Conservation (phyloP, 495 filamentous ascomycete genomes). For the Daldinia grandis region DNA sequence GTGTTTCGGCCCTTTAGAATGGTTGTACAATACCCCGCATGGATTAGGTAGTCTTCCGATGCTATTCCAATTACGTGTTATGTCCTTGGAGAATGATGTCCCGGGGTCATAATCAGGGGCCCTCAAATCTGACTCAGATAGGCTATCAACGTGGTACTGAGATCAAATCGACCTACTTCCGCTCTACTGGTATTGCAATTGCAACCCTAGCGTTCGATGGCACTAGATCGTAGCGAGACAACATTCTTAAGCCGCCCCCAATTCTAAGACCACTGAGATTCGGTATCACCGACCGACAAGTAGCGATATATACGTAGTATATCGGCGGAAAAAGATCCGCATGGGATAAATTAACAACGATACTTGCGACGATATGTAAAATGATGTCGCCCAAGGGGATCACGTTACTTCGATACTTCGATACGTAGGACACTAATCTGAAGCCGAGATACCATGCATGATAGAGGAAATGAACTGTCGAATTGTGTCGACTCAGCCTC, state of each 20-base stretch:
- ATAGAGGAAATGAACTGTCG: background rate
- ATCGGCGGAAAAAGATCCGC: background rate
- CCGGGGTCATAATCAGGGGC: conserved; percentile 9
- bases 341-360: background rate
- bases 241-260: background rate
- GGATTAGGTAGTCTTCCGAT: background rate
- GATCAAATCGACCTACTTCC: conserved; percentile 26
- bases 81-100: conserved; percentile 4
- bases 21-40: conserved; percentile 32
- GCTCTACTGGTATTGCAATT: conserved; percentile 24
- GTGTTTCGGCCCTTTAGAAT: conserved; percentile 34
- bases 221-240: background rate
- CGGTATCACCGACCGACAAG: background rate
- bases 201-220: conserved; percentile 13
- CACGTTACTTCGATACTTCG: background rate
- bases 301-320: background rate
- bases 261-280: background rate
- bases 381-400: background rate
- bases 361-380: background rate
- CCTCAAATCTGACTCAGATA: conserved; percentile 45
- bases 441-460: background rate
- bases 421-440: background rate
- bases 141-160: conserved; percentile 23
- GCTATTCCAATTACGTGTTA: background rate
- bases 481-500: background rate